A percentile compares a stretch with the other conserved stretches of the same genome.
phyloP scores from a whole-genome alignment of 352 stramenopile genomes.

The Thraustotheca clavata region DNA sequence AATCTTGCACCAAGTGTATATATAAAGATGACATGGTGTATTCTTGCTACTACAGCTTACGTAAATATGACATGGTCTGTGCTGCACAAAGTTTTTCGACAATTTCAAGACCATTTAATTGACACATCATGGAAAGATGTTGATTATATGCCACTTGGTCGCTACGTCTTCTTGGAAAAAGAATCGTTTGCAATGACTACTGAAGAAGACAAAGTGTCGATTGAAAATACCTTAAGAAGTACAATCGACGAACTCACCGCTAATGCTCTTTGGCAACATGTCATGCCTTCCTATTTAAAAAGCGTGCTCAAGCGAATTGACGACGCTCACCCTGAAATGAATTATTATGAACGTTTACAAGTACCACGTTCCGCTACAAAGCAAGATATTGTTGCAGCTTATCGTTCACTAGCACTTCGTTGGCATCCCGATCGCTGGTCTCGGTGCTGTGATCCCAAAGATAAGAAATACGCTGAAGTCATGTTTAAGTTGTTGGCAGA shows the following conservation, averaged over 20 bases:
- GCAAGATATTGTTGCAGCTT: conserved; percentile 59
- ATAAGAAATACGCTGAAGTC: conserved; percentile 59
- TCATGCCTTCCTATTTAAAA: conserved; percentile 77
- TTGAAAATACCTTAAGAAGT: conserved; percentile 35
- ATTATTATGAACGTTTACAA: conserved; percentile 78
- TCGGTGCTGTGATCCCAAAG: conserved; percentile 33
- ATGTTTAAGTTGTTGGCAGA: conserved; percentile 81
- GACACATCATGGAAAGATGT: conserved; percentile 22
- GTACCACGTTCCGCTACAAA: conserved; percentile 52
- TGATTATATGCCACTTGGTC: conserved; percentile 63
- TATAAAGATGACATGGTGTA: background rate
- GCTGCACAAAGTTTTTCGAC: conserved; percentile 72
- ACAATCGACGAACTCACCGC: conserved; percentile 58
- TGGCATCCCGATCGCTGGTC: conserved; percentile 82
- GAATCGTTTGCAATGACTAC: conserved; percentile 36
- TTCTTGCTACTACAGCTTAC: conserved; percentile 53
- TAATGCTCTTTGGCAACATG: conserved; percentile 68
- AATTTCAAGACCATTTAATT: conserved; percentile 64
- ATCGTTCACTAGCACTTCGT: conserved; percentile 69
- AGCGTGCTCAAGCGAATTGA: conserved; percentile 42
- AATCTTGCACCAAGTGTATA: background rate
- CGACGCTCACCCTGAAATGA: conserved; percentile 31
- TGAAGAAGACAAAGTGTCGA: conserved; percentile 30
- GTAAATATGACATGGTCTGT: conserved; percentile 71
- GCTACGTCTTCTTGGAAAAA: conserved; percentile 72